Evolutionary conservation across 805 yeast species (phyloP), one percentile per base, ranked within the genome.

Genomic region (Helenozyma baotianmanensis): DNA sequence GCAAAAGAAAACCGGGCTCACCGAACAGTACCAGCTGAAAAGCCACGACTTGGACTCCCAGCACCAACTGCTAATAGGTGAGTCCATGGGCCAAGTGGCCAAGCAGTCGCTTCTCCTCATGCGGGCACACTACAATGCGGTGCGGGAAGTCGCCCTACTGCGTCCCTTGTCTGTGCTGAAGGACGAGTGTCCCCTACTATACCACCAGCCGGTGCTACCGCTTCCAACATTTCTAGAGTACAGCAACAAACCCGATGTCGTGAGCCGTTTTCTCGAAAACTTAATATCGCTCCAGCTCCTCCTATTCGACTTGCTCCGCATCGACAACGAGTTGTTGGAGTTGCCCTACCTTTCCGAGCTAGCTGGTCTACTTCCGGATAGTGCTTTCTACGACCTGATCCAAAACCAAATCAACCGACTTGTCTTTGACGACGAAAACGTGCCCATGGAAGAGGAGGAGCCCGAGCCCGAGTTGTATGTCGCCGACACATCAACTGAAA

Each of bases 391-490:
- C 38, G 55, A 61, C 25, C 43, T 62, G 14, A 56, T 66, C 4
- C 60, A 58, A 30, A 50, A 50, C 25, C 63, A 62, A 34, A 65
- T 62, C 39, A 39, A 47, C 30, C n/a, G n/a, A n/a, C 40, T 51
- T 29, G 47, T 64, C 42, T 27, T 51, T 6, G 51, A 52, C 5
- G 30, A 26, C 3, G 33, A 26, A 6, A 18, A 12, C 7, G 8
- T 17, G 7, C 19, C 19, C 8, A n/a, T n/a, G n/a, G 39, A 34
- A 13, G 48, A 42, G 2, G 27, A 33, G 9, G 25, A 29, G 3
- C n/a, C 26, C 12, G 30, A 32, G 9, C 32, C 16, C 6, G 30
- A 24, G 12, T 13, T 17, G n/a, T n/a, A n/a, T n/a, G n/a, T n/a
- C n/a, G n/a, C 11, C 27, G 3, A 33, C 25, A 2, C 16, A 25